These are phyloP conservation scores for Neofusicoccum sp. DNA, from an alignment of 2,329 filamentous ascomycete species.

Conservation along the genomic window DNA sequence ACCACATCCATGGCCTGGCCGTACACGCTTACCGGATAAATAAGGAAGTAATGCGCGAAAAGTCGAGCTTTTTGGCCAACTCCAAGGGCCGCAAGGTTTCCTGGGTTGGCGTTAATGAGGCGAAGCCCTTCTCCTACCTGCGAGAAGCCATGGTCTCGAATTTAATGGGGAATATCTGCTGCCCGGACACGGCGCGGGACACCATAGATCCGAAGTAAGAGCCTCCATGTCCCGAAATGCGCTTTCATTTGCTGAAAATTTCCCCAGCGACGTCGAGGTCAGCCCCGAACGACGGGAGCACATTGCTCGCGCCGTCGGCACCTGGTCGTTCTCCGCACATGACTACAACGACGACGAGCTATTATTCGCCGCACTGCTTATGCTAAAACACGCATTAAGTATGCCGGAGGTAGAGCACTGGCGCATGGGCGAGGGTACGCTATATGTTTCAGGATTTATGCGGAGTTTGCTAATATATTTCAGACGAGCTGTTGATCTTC, in stretches of 20 bases:
- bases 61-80: slow-evolving; percentile 68
- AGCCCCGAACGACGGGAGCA: slow-evolving; percentile 61
- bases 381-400: slow-evolving; percentile 83
- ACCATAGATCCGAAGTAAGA: slow-evolving; percentile 60
- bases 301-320: slow-evolving; percentile 68
- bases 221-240: slow-evolving; percentile 22
- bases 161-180: slow-evolving; percentile 86
- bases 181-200: slow-evolving; percentile 61
- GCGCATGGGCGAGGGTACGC: slow-evolving; percentile 69
- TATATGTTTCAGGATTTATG: slow-evolving; percentile 7
- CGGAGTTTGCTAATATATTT: slow-evolving; percentile 23
- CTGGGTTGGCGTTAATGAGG: slow-evolving; percentile 84
- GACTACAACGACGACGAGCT: slow-evolving; percentile 88
- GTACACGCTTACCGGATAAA: slow-evolving; percentile 82
- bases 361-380: slow-evolving; percentile 77
- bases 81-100: slow-evolving; percentile 79
- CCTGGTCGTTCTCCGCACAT: slow-evolving; percentile 88
- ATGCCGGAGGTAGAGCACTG: slow-evolving; percentile 80
- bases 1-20: slow-evolving; percentile 71
- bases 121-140: slow-evolving; percentile 84
- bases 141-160: slow-evolving; percentile 91
- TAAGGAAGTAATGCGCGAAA: slow-evolving; percentile 71
- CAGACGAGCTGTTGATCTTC: slow-evolving; percentile 80
- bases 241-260: slow-evolving; percentile 23
- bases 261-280: slow-evolving; percentile 62